These are phyloP conservation scores for Polytrichum commune DNA, from an alignment of 225 moss, liverwort and hornwort genomes.

Conservation along the genomic window DNA sequence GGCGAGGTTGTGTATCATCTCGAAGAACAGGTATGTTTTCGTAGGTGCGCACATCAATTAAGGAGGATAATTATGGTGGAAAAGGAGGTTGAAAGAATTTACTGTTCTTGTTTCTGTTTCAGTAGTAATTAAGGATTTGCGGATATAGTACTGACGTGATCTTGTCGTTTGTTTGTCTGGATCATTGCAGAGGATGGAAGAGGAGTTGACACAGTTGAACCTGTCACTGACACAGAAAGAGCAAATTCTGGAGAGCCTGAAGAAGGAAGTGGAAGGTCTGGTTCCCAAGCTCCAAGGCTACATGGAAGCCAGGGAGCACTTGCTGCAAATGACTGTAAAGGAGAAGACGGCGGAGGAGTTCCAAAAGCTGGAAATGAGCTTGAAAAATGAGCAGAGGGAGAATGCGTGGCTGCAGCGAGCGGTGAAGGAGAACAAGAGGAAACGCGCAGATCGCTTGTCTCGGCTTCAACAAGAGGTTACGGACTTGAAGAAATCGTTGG, in stretches of 20 bases:
- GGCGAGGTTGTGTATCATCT: conserved; percentile 18
- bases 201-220: conserved; percentile 14
- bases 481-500: conserved; percentile 20
- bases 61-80: neutral
- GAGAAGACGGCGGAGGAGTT: conserved; percentile 21
- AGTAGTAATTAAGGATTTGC: no score
- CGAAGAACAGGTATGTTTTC: conserved; percentile 11
- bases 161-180: neutral
- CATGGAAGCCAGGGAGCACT: conserved; percentile 36
- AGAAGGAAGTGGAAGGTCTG: conserved; percentile 25
- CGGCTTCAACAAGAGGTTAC: conserved; percentile 29
- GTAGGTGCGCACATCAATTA: neutral
- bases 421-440: conserved; percentile 42
- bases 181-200: conserved; percentile 19
- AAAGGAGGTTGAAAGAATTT: no score
- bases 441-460: conserved; percentile 35
- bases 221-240: conserved; percentile 27
- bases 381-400: conserved; percentile 49
- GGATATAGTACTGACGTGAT: no score
- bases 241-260: conserved; percentile 16
- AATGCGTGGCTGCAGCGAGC: conserved; percentile 41
- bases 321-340: conserved; percentile 31
- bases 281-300: conserved; percentile 37
- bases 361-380: conserved; percentile 26
- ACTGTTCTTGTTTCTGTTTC: no score